These are phyloP conservation scores for Lunularia cruciata DNA, from an alignment of 225 moss, liverwort and hornwort species.

Conservation along the genomic window DNA sequence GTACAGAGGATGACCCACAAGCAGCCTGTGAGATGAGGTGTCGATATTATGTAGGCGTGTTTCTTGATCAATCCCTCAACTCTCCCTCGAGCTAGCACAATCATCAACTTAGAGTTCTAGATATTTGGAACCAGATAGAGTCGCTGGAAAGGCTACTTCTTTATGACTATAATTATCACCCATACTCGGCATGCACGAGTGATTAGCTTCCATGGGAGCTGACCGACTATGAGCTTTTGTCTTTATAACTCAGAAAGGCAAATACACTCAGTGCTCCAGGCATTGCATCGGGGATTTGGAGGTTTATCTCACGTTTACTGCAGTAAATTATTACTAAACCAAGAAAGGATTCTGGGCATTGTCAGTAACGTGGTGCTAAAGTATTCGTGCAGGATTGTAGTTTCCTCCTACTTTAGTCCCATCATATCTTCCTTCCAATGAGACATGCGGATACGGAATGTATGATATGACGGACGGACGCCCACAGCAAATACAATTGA, in stretches of 20 bases:
- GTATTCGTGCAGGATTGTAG: no score
- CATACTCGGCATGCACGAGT: conserved; percentile 14
- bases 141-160: conserved; percentile 8
- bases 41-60: background rate
- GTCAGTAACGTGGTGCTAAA: no score
- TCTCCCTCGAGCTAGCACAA: background rate
- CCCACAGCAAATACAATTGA: no score
- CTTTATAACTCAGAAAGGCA: background rate
- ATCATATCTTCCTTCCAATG: no score
- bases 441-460: no score
- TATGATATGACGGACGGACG: no score
- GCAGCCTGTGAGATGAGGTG: background rate
- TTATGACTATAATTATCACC: conserved; percentile 6
- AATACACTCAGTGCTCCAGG: background rate
- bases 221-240: conserved; percentile 6
- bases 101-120: conserved; percentile 9
- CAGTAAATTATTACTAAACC: background rate
- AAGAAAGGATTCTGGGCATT: background rate
- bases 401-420: no score
- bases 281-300: background rate
- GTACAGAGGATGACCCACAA: background rate
- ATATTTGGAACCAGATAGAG: no score
- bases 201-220: conserved; percentile 8
- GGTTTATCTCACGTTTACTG: conserved; percentile 4
- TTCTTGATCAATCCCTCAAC: no score